Evolutionary conservation across 495 filamentous ascomycete genomes (phyloP).

Genomic region (Patellaria atrata): DNA sequence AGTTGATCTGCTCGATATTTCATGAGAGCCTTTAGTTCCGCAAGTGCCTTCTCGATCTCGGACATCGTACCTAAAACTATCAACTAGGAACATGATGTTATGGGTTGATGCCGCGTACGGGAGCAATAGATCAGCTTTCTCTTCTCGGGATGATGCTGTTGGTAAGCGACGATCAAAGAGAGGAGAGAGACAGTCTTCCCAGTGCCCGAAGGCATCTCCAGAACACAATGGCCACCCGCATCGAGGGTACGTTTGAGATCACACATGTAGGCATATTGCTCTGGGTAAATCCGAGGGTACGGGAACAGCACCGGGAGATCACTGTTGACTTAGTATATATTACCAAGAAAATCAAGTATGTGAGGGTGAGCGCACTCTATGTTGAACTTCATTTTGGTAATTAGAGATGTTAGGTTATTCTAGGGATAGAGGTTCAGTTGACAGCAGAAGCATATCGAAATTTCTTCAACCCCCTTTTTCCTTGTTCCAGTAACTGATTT

Average conservation of each 20-base stretch:
- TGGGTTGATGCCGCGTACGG: constrained; percentile 38
- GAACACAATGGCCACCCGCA: constrained; percentile 86
- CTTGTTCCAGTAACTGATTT: too few species aligned
- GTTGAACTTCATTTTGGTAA: constrained; percentile 77
- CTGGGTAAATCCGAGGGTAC: constrained; percentile 93
- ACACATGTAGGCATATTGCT: constrained; percentile 99
- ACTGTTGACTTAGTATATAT: constrained; percentile 31
- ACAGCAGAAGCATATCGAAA: too few species aligned
- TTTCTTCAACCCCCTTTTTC: too few species aligned
- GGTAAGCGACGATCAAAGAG: constrained; percentile 91
- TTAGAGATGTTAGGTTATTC: not conserved
- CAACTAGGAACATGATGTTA: constrained; percentile 17
- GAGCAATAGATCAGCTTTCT: constrained; percentile 98
- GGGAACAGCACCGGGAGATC: constrained; percentile 92
- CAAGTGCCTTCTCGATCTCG: constrained; percentile 89
- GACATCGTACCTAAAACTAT: constrained; percentile 53
- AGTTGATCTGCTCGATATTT: constrained; percentile 79
- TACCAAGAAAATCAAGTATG: constrained; percentile 6
- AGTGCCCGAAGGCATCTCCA: constrained; percentile 99
- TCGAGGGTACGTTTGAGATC: constrained; percentile 96
- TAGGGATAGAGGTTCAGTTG: too few species aligned
- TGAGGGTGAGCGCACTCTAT: constrained; percentile 52
- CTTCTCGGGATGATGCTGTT: constrained; percentile 78
- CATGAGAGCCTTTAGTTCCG: constrained; percentile 85
- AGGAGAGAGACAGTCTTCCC: constrained; percentile 94